Evolutionary conservation across 2,329 filamentous ascomycete species (phyloP), one percentile per base, ranked within the genome.

Genomic region (Dryadomyces quercivorus): DNA sequence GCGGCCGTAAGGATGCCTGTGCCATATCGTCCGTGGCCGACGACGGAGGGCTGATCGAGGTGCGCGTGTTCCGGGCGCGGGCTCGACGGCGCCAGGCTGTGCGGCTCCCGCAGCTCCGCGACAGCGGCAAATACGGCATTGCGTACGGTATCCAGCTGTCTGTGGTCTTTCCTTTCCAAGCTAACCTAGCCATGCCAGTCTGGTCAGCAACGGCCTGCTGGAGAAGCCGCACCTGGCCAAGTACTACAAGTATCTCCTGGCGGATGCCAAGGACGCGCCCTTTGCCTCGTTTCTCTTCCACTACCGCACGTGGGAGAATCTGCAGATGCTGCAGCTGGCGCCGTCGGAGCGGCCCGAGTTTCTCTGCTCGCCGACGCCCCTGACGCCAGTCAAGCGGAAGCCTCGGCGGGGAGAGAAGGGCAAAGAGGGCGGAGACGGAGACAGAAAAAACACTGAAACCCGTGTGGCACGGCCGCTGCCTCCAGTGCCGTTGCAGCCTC

Each of bases 241-340:
- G 12, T 81, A 71, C 62, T 81, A 76, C 59, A 70, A 78, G 58
- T 82, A 74, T 65, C 64, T 70, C 46, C 66, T 82, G 3, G 61
- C 72, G 21, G 79, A 82, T 55, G 63, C 75, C 0, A 75, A 70
- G 53, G 72, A 80, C 46, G 67, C 63, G 2, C 79, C 79, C 0
- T 81, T 73, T 58, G 73, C 72, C 5, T 72, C 70, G 0, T 82
- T 81, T 57, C 70, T 70, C 26, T 78, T 81, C 57, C 75, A 82
- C 56, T 82, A 82, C 58, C 72, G 78, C 34, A 77, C 74, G 7
- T 75, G 71, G 72, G 66, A 70, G 10, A 72, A 71, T 53, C 70
- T 82, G 12, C 61, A 67, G 8, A 64, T 70, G 36, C 67, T 80
- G 10, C 75, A 75, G 53, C 64, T 82, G 5, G 70, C 77, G 26